A percentile compares a stretch with the other conserved stretches of the same genome.
These are phyloP conservation scores for Astrothelium subdiscretum DNA, from an alignment of 495 filamentous ascomycete genomes.

Conservation along the genomic window DNA sequence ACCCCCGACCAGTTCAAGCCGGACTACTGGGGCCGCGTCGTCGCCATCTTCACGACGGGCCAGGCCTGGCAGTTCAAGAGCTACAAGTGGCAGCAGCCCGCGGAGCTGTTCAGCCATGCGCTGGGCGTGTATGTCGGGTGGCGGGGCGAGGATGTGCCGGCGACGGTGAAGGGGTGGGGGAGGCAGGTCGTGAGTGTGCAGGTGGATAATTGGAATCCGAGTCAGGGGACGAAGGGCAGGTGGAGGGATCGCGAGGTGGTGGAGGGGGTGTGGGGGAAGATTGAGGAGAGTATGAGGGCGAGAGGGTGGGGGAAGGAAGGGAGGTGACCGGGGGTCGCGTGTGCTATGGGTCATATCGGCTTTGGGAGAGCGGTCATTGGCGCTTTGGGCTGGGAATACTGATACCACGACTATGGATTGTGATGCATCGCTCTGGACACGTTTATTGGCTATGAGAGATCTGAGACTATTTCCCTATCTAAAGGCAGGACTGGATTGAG, in stretches of 20 bases:
- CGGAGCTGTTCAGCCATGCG: constrained; percentile 79
- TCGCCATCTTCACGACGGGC: constrained; percentile 95
- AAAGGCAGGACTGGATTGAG: too few species aligned
- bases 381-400: neutral
- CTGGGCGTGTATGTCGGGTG: constrained; percentile 84
- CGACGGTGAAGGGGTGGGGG: constrained; percentile 70
- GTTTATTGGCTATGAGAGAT: neutral
- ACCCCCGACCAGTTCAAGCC: constrained; percentile 88
- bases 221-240: constrained; percentile 40
- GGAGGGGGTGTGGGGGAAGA: constrained; percentile 80
- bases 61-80: constrained; percentile 98
- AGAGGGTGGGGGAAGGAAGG: constrained; percentile 72
- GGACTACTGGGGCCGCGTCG: constrained; percentile 92
- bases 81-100: constrained; percentile 88
- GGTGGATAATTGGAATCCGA: constrained; percentile 63
- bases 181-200: constrained; percentile 61
- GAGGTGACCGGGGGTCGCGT: constrained; percentile 1
- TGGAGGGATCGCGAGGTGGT: constrained; percentile 92
- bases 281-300: constrained; percentile 78
- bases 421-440: neutral
- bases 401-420: neutral
- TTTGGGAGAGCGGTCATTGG: neutral
- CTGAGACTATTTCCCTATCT: too few species aligned
- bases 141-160: constrained; percentile 66
- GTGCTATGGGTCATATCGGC: neutral